Evolutionary conservation across 2,329 filamentous ascomycete species (phyloP), one percentile per base, ranked within the genome.

Genomic region (Bertia moriformis): DNA sequence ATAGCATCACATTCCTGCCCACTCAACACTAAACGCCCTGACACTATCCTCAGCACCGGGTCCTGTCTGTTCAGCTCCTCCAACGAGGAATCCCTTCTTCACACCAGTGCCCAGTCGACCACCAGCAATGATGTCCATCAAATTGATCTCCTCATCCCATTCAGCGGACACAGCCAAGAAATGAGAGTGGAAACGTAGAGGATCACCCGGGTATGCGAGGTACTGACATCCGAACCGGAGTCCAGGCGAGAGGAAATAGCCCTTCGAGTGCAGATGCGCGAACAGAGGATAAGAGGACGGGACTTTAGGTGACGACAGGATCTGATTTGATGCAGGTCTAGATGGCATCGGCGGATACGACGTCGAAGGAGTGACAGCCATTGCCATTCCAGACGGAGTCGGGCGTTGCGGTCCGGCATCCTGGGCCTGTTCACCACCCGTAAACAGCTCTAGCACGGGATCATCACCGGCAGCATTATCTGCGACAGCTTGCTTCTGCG

Each of bases 191-290:
- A 93, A 98, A 10, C 91, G 79, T 39, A 98, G 66, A 1, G 91
- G 87, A 55, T 98, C 91, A 36, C 91, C 91, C 0, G 91, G 91
- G 51, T 98, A 98, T 4, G 93, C 85, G 48, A 87, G 86, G 59
- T 93, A 95, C 51, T 91, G 78, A 49, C 88, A 93, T 18, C 91
- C 91, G 51, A 98, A 98, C 18, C 91, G 83, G 39, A 98, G 69
- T 5, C 91, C 91, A 1, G 91, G 91, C 40, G 87, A 88, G 52
- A 91, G 77, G 61, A 82, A 96, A 60, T 89, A 95, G 38, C 82
- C 83, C 14, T 71, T 67, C 4, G 70, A 66, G 52, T 95, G 84
- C 18, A 98, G 65, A 53, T 91, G 79, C 24, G 73, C 75, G 59
- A 86, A 94, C 17, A 96, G 65, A 2, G 84, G 76, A 48, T 85